Conservation (phyloP, 129 eudicot genomes). For the Tagetes erecta region DNA sequence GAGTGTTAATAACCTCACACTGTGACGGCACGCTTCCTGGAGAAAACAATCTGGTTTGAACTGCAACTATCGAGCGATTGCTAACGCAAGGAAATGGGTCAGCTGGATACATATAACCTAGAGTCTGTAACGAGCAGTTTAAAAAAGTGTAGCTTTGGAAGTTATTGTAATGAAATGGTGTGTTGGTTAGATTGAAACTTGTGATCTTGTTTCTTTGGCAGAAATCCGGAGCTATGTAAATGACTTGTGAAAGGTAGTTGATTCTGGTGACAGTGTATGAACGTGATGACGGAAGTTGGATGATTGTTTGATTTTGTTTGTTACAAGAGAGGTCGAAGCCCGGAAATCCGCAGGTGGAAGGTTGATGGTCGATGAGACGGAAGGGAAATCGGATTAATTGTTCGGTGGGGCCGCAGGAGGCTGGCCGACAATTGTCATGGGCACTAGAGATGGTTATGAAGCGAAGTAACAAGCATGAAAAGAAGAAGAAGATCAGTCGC, state of each 20-base stretch:
- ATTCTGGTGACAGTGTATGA: conserved; percentile 41
- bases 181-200: too few species aligned
- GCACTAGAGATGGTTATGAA: conserved; percentile 14
- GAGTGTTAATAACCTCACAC: too few species aligned
- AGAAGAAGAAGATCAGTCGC: conserved; percentile 13
- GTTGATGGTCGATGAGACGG: conserved; percentile 36
- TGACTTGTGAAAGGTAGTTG: conserved; percentile 33
- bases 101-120: too few species aligned
- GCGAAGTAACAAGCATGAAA: neutral
- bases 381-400: conserved; percentile 60
- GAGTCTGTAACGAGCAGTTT: too few species aligned
- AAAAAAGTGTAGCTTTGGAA: too few species aligned
- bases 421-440: conserved; percentile 20
- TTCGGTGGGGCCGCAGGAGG: conserved; percentile 24
- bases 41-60: too few species aligned
- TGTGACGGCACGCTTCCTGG: too few species aligned
- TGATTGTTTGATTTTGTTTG: conserved; percentile 31
- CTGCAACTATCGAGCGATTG: too few species aligned
- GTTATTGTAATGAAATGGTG: neutral
- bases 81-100: too few species aligned
- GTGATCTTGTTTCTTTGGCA: too few species aligned
- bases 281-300: conserved; percentile 37
- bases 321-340: conserved; percentile 60
- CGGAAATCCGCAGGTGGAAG: conserved; percentile 49
- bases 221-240: too few species aligned